Evolutionary conservation across 768 basidiomycete species (phyloP).

Genomic region (Mrakia blollopis): DNA sequence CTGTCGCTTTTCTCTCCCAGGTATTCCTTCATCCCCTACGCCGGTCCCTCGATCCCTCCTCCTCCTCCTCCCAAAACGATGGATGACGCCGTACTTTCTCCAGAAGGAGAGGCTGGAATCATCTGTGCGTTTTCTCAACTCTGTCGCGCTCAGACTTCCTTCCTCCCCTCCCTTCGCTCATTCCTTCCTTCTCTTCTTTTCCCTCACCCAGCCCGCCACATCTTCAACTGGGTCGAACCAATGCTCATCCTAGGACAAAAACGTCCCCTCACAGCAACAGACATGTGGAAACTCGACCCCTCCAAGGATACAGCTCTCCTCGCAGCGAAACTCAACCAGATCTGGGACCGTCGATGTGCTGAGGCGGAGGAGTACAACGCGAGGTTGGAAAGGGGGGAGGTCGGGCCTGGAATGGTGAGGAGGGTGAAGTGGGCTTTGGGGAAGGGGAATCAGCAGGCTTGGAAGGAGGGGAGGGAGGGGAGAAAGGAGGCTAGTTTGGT

Average conservation of each 20-base stretch:
- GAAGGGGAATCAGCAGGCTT: constrained; percentile 39
- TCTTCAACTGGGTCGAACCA: constrained; percentile 25
- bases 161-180: background rate
- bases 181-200: background rate
- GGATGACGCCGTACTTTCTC: constrained; percentile 10
- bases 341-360: constrained; percentile 50
- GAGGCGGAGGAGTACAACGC: constrained; percentile 67
- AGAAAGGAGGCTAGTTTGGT: constrained; percentile 42
- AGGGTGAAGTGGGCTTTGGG: constrained; percentile 58
- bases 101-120: constrained; percentile 10
- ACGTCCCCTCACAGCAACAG: constrained; percentile 66
- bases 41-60: background rate
- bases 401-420: constrained; percentile 52
- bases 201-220: background rate
- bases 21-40: constrained; percentile 26
- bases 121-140: constrained; percentile 4
- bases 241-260: constrained; percentile 54
- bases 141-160: background rate
- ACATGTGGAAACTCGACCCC: constrained; percentile 61
- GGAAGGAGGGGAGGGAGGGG: constrained; percentile 37
- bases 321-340: constrained; percentile 1
- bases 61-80: constrained; percentile 18
- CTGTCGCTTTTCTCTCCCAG: background rate
- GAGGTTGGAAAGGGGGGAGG: constrained; percentile 60
- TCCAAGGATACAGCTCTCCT: background rate